Base-by-base conservation (phyloP, 2,329 filamentous ascomycete species). In the Cordyceps sp. region DNA sequence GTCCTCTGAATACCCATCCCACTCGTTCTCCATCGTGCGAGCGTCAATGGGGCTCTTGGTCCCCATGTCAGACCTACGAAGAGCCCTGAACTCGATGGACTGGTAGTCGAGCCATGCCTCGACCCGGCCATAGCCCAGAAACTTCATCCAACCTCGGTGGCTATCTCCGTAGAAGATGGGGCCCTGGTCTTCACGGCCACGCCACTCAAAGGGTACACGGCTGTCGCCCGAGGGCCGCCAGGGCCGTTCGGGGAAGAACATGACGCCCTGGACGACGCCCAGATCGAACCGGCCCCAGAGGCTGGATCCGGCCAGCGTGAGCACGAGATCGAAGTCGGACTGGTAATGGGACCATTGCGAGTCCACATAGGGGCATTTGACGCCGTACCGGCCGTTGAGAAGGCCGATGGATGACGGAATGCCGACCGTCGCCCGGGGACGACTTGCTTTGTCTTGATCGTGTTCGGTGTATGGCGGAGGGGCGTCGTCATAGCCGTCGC, bases 221-320 rank as follows among this genome's bases (percentile, higher is more conserved):
- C 6, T 9, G 0, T 49, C 38, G 7, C 39, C 22, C 0, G 55
- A 53, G 3, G 55, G 49, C 23, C 41, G 21, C 33, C 38, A 46
- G 1, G 56, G 58, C 3, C 53, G 51, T 13, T 53, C 31, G 6
- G 49, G 34, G 21, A 66, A 48, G 22, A 49, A 48, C n/a, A 67
- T 42, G 4, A 67, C 42, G 2, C 62, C 60, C 25, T 47, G 36
- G 24, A 61, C 48, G 7, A 55, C 33, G 1, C 56, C 58, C 5
- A 64, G 47, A 27, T 58, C 48, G 38, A 68, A 67, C 1, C 39
- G 43, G 0, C 57, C 62, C 63, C 64, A 69, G 7, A 66, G 41
- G 12, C 38, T 52, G 5, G 42, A 45, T 10, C 54, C 54, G 13
- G 46, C 47, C 2, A 61, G 49, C 2, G 57, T 58, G 13, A 62